Percentiles rank a stretch among this genome's conserved stretches.
These are phyloP conservation scores for Hypsizygus ulmarius DNA, from an alignment of 1,284 basidiomycete genomes.

Conservation along the genomic window DNA sequence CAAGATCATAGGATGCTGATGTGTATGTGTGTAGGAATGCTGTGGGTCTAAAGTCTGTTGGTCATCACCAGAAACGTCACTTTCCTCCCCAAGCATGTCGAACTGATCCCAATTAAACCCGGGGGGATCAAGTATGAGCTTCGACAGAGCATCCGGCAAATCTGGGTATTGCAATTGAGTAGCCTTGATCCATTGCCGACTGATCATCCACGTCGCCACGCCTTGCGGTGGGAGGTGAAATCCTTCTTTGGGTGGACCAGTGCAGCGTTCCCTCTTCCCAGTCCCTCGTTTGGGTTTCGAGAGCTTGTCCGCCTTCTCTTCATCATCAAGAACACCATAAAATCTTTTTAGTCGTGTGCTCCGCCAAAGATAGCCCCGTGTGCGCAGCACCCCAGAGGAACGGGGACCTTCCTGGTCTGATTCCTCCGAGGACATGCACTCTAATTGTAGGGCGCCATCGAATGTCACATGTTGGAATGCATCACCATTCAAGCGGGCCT, in stretches of 20 bases:
- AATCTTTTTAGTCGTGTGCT: slow-evolving; percentile 57
- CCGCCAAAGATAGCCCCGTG: slow-evolving; percentile 60
- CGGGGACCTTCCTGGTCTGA: slow-evolving; percentile 49
- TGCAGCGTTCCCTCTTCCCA: slow-evolving; percentile 50
- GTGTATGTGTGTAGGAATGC: slow-evolving; percentile 19
- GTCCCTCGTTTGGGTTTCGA: slow-evolving; percentile 53
- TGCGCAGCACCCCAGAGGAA: slow-evolving; percentile 37
- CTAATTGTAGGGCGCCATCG: slow-evolving; percentile 63
- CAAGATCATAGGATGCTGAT: slow-evolving; percentile 28
- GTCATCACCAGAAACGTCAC: slow-evolving; percentile 37
- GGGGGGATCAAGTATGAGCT: slow-evolving; percentile 41
- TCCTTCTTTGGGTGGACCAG: slow-evolving; percentile 58
- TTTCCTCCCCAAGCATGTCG: slow-evolving; percentile 53
- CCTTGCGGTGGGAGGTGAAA: slow-evolving; percentile 59
- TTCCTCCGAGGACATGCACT: slow-evolving; percentile 79
- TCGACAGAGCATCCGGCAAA: slow-evolving; percentile 39
- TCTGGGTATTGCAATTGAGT: slow-evolving; percentile 44
- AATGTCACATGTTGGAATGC: slow-evolving; percentile 59
- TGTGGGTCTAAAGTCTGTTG: slow-evolving; percentile 10
- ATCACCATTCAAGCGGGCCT: slow-evolving; percentile 49
- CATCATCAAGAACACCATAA: slow-evolving; percentile 56
- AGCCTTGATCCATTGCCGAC: slow-evolving; percentile 53
- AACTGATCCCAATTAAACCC: slow-evolving; percentile 50
- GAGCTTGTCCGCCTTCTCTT: slow-evolving; percentile 44
- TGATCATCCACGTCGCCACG: slow-evolving; percentile 72